These are phyloP conservation scores for Pseudogymnoascus sp. DNA, from an alignment of 2,329 filamentous ascomycete species.

Conservation along the genomic window DNA sequence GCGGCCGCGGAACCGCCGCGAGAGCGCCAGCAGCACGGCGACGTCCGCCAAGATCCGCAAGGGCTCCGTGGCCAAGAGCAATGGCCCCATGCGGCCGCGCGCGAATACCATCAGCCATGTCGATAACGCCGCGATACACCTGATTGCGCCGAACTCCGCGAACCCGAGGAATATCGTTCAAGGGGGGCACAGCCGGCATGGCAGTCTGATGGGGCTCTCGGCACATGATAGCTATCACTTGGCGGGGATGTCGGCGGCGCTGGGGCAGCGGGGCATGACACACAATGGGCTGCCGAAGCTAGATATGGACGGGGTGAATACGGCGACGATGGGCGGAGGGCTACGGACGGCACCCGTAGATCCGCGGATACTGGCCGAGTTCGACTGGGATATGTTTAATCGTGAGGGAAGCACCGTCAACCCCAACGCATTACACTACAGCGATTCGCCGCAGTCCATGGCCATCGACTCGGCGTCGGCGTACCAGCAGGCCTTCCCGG, in stretches of 20 bases:
- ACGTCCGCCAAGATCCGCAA: slow-evolving; percentile 72
- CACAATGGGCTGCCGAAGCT: slow-evolving; percentile 66
- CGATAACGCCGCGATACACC: slow-evolving; percentile 65
- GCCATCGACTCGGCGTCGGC: slow-evolving; percentile 53
- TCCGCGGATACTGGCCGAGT: slow-evolving; percentile 55
- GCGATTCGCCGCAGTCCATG: slow-evolving; percentile 63
- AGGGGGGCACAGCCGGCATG: slow-evolving; percentile 58
- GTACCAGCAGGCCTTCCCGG: slow-evolving; percentile 48
- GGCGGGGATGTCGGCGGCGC: slow-evolving; percentile 60
- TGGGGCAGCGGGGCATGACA: slow-evolving; percentile 57
- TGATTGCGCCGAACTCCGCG: slow-evolving; percentile 47
- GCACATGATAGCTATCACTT: slow-evolving; percentile 56
- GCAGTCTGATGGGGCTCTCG: slow-evolving; percentile 62
- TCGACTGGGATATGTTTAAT: slow-evolving; percentile 68
- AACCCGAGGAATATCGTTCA: slow-evolving; percentile 40
- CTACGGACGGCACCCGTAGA: slow-evolving; percentile 69
- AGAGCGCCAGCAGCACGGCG: slow-evolving; percentile 69
- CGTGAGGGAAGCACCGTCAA: slow-evolving; percentile 62
- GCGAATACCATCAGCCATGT: slow-evolving; percentile 96
- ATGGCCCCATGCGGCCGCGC: slow-evolving; percentile 65
- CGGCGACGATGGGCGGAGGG: slow-evolving; percentile 56
- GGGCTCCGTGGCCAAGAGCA: slow-evolving; percentile 62
- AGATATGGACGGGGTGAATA: slow-evolving; percentile 64
- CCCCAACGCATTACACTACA: slow-evolving; percentile 73
- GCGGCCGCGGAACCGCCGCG: slow-evolving; percentile 76